Evolutionary conservation across 805 yeast species (phyloP).

Genomic region (Candida railenensis): DNA sequence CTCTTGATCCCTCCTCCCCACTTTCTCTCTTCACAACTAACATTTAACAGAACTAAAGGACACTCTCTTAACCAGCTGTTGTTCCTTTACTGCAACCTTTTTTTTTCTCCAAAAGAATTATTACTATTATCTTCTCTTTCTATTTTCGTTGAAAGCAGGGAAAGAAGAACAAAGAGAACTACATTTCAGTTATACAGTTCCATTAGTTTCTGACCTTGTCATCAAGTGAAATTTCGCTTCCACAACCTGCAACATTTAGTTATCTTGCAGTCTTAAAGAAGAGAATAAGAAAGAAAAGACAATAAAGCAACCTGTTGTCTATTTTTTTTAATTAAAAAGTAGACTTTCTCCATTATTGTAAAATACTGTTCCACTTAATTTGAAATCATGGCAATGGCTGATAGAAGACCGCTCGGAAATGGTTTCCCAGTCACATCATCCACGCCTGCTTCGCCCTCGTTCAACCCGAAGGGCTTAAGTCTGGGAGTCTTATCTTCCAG

Average conservation of each 20-base stretch:
- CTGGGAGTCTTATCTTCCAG: slow-evolving; percentile 8
- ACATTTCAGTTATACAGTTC: background rate
- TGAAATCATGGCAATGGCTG: slow-evolving; percentile 58
- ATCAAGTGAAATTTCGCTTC: background rate
- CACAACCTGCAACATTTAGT: background rate
- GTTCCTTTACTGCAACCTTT: background rate
- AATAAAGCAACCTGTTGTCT: background rate
- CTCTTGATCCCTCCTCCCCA: background rate
- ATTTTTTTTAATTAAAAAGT: background rate
- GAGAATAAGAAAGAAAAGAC: background rate
- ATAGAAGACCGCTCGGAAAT: slow-evolving; percentile 57
- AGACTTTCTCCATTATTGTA: background rate
- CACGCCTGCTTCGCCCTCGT: slow-evolving; percentile 45
- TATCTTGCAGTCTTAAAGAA: background rate
- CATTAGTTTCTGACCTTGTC: background rate
- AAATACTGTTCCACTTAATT: background rate
- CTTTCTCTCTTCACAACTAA: background rate
- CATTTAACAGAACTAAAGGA: background rate
- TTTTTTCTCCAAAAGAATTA: background rate
- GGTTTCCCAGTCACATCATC: slow-evolving; percentile 44
- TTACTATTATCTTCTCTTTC: background rate
- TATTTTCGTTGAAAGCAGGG: background rate
- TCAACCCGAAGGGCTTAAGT: slow-evolving; percentile 24
- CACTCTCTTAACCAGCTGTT: background rate
- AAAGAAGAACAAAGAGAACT: background rate